Evolutionary conservation across 1,284 basidiomycete species (phyloP).

Genomic region (Sanghuangporus weigelae): DNA sequence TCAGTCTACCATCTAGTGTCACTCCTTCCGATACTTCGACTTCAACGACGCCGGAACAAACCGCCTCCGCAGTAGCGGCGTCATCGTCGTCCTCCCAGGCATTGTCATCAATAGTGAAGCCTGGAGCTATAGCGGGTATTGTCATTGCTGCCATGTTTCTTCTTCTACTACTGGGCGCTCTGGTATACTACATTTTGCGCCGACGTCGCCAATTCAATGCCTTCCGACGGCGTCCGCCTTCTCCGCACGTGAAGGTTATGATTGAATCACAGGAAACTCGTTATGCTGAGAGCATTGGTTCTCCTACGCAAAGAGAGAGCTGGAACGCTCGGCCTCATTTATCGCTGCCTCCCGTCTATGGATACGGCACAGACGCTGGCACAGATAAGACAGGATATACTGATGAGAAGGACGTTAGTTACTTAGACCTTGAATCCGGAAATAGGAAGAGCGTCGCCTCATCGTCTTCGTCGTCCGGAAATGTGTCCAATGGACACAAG

Average conservation of each 20-base stretch:
- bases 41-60: neutral
- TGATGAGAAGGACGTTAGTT: neutral
- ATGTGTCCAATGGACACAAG: neutral
- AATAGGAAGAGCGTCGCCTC: neutral
- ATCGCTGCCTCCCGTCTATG: slow-evolving; percentile 12
- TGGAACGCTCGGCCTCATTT: slow-evolving; percentile 8
- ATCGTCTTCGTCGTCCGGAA: neutral
- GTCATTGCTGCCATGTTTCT: slow-evolving; percentile 1
- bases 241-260: neutral
- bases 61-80: neutral
- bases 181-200: neutral
- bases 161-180: neutral
- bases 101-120: neutral
- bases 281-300: neutral
- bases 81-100: neutral
- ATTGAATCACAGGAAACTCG: neutral
- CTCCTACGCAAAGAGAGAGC: neutral
- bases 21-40: neutral
- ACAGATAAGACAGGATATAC: neutral
- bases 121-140: slow-evolving; percentile 2
- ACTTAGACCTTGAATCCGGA: slow-evolving; percentile 13
- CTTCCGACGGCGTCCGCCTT: neutral
- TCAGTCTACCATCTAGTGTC: neutral
- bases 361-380: neutral
- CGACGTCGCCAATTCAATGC: neutral